Base-by-base conservation (phyloP, 192 early-diverging fungal genomes). In the Rhizoclosmatium globosum region DNA sequence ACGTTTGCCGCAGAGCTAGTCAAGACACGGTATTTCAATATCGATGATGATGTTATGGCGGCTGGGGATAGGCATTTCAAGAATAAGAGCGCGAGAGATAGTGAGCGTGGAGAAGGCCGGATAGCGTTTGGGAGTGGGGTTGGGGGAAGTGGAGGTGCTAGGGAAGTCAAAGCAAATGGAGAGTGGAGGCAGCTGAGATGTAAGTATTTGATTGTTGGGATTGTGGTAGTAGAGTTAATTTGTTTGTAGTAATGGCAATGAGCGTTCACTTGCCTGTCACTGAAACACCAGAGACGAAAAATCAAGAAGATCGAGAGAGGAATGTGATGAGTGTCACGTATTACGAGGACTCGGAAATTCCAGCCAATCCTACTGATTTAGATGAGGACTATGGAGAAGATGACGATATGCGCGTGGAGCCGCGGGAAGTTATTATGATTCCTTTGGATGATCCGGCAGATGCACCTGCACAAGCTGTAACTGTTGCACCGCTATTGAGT, bases 81-180 rank as follows among this genome's bases (percentile, higher is more conserved):
- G 23, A 58, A 50, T 39, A 72, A 72, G 38, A 72, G 70, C 41
- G 70, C 70, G 47, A 72, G 70, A 57, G 70, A 72, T 21, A 72
- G 70, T 57, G 70, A 72, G 47, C 9, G 38, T 46, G 17, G 21
- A 3, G 70, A 72, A 39, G 70, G 70, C 4, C 9, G 70, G 47
- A 57, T 21, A 50, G 70, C 70, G 39, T 72, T 72, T 41, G 19
- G 50, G n/a, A 72, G 56, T 17, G 70, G 21, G 21, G 62, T 17
- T 21, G 15, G 56, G 13, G 56, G 21, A 21, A 17, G 31, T 31
- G 31, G 31, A 31, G 31, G 50, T 7, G 17, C 7, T 11, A 7
- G 41, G 21, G 23, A 59, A 38, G 21, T 72, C 21, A 72, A 72
- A 39, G 38, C 31, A 41, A 19, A 46, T 11, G 42, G 21, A 13